phyloP scores from a whole-genome alignment of 768 basidiomycete genomes.

The Phlebiopsis flavidoalba region DNA sequence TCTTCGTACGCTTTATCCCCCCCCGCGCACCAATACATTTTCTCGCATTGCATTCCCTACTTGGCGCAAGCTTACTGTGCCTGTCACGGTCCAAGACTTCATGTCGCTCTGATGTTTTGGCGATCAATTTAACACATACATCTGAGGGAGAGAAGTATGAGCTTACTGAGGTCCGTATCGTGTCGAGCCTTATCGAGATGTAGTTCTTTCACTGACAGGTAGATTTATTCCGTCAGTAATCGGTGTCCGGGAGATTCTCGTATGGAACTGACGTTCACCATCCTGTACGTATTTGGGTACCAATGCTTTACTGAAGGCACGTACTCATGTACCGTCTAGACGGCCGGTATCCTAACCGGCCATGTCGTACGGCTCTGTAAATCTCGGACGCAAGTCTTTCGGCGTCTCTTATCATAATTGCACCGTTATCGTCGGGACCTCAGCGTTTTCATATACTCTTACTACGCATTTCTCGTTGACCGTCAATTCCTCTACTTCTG shows the following conservation, averaged over 20 bases:
- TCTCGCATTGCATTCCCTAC: constrained; percentile 61
- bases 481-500: constrained; percentile 35
- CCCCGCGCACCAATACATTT: constrained; percentile 46
- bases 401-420: constrained; percentile 54
- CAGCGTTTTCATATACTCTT: constrained; percentile 75
- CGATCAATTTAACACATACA: not conserved
- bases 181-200: not conserved
- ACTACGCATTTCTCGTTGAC: constrained; percentile 65
- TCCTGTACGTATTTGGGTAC: constrained; percentile 47
- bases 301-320: not conserved
- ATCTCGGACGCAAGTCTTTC: constrained; percentile 75
- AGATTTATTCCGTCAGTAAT: constrained; percentile 36
- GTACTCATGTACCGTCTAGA: constrained; percentile 26
- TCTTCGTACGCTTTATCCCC: no score
- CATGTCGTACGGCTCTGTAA: constrained; percentile 66
- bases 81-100: not conserved
- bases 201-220: not conserved
- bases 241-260: constrained; percentile 57
- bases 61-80: not conserved
- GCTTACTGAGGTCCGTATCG: not conserved
- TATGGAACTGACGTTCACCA: constrained; percentile 70
- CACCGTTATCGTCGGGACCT: constrained; percentile 73
- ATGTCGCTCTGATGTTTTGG: not conserved
- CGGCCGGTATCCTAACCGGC: constrained; percentile 69
- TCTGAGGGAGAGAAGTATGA: constrained; percentile 6